Base-by-base conservation (phyloP, 2,329 filamentous ascomycete genomes). In the Colletotrichum tropicicola region DNA sequence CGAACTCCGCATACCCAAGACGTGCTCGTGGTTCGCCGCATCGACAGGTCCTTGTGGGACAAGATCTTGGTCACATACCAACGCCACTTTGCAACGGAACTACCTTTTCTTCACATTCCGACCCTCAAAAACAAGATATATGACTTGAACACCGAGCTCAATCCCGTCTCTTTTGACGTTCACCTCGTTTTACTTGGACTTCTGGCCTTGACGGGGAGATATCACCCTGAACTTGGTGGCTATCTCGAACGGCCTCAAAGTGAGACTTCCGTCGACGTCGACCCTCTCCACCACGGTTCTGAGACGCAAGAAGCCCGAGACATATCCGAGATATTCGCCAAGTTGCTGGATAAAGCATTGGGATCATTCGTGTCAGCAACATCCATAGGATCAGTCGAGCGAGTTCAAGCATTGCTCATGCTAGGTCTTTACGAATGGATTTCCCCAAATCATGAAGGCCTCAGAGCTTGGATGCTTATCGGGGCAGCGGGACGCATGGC, bases 381-480 rank as follows among this genome's bases (percentile, higher is more conserved):
- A 69, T 81, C 80, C 17, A 74, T 75, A 9, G 83, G 86, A 5
- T 87, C 86, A 2, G 78, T 92, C 5, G 87, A 91, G 67, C 83
- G 87, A 15, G 86, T 89, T 1, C 90, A 92, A 69, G 88, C 89
- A 0, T 83, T 89, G 44, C 80, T 92, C 8, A 92, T 93, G 89
- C 80, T 93, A 6, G 88, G 86, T 2, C 79, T 92, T 8, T 91
- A 92, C 66, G 89, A 92, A 67, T 92, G 90, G 89, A 88, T 87
- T 9, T 88, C 89, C 73, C 83, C 85, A 10, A 79, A 83, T 5
- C 77, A 78, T 4, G 77, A 78, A 67, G 89, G 89, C 2, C 76
- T 85, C 17, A 85, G 85, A 44, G 89, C 89, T 15, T 92, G 89
- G 86, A 83, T 90, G 72, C 87, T 87, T 65, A 80, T 92, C 28